A percentile compares a stretch with the other conserved stretches of the same genome.
Evolutionary conservation across 148 eudicot species (phyloP).

Genomic region (Amaranthus cruentus): DNA sequence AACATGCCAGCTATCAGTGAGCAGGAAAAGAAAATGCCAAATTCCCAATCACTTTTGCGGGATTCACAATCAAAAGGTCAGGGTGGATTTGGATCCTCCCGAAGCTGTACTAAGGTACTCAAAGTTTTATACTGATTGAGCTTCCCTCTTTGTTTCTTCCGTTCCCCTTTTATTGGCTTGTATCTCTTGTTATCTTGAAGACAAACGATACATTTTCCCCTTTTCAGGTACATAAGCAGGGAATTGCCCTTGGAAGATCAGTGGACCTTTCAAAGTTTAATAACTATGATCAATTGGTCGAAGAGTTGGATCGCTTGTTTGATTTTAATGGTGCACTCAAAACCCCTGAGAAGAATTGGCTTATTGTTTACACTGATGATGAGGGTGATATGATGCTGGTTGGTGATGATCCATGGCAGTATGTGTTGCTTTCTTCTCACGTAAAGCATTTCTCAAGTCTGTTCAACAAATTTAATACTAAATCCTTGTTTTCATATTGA

Average conservation of each 20-base stretch:
- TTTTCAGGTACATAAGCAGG: slow-evolving; percentile 92
- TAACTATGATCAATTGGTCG: slow-evolving; percentile 66
- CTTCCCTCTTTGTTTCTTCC: not conserved
- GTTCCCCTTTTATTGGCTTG: not conserved
- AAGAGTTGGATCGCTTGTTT: slow-evolving; percentile 75
- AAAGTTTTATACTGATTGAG: not conserved
- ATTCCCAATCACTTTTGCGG: slow-evolving; percentile 25
- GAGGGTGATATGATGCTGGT: slow-evolving; percentile 99
- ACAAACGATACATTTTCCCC: not conserved
- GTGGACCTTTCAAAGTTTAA: slow-evolving; percentile 85
- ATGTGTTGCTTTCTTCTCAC: slow-evolving; percentile 24
- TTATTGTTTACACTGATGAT: slow-evolving; percentile 83
- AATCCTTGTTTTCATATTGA: not conserved
- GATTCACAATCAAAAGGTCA: slow-evolving; percentile 55
- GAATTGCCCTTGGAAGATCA: slow-evolving; percentile 90
- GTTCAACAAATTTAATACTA: not conserved
- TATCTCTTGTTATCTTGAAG: not conserved
- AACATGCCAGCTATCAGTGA: slow-evolving; percentile 35
- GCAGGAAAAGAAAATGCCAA: slow-evolving; percentile 42
- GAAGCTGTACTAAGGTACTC: slow-evolving; percentile 96
- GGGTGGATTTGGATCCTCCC: slow-evolving; percentile 37
- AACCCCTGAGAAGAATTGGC: slow-evolving; percentile 66
- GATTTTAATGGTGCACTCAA: slow-evolving; percentile 79
- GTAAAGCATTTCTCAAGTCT: not conserved
- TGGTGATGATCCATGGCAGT: slow-evolving; percentile 99